Percentiles rank a stretch among this genome's conserved stretches.
Evolutionary conservation across 371 early-diverging fungal genomes (phyloP).

Genomic region (Cokeromyces recurvatus): DNA sequence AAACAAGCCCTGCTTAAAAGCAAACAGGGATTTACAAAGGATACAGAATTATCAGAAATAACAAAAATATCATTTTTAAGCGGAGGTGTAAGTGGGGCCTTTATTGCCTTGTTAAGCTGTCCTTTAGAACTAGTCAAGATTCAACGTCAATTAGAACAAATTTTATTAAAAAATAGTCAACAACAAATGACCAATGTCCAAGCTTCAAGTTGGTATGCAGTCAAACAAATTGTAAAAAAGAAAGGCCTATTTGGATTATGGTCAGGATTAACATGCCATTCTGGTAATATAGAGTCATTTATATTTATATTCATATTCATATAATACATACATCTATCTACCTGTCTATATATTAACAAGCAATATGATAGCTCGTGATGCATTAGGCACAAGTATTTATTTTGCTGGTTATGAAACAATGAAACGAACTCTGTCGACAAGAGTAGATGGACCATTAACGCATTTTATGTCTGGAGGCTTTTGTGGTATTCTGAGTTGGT

Average conservation of each 20-base stretch:
- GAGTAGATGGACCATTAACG: conserved; percentile 50
- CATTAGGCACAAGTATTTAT: conserved; percentile 73
- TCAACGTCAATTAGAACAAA: conserved; percentile 67
- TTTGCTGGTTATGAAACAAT: conserved; percentile 72
- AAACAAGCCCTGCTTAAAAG: conserved; percentile 32
- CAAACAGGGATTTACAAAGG: conserved; percentile 23
- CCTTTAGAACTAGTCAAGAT: conserved; percentile 81
- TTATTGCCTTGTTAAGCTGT: conserved; percentile 65
- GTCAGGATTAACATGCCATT: conserved; percentile 39
- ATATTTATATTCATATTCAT: too few species aligned
- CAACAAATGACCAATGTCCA: too few species aligned
- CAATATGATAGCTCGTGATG: conserved; percentile 57
- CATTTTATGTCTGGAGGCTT: conserved; percentile 73
- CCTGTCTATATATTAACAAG: too few species aligned
- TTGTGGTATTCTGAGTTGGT: conserved; percentile 76
- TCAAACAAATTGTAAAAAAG: conserved; percentile 40
- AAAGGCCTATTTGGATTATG: conserved; percentile 41
- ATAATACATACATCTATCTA: too few species aligned
- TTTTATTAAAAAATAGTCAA: conserved; percentile 40
- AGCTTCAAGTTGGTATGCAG: conserved; percentile 44
- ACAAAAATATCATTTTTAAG: conserved; percentile 51
- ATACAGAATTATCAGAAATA: conserved; percentile 35
- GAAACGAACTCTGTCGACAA: conserved; percentile 53
- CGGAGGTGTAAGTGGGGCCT: conserved; percentile 63
- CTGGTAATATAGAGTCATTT: conserved; percentile 22